Base-by-base conservation (phyloP, 176 grass and related monocot genomes). In the Miscanthus lutarioriparius region DNA sequence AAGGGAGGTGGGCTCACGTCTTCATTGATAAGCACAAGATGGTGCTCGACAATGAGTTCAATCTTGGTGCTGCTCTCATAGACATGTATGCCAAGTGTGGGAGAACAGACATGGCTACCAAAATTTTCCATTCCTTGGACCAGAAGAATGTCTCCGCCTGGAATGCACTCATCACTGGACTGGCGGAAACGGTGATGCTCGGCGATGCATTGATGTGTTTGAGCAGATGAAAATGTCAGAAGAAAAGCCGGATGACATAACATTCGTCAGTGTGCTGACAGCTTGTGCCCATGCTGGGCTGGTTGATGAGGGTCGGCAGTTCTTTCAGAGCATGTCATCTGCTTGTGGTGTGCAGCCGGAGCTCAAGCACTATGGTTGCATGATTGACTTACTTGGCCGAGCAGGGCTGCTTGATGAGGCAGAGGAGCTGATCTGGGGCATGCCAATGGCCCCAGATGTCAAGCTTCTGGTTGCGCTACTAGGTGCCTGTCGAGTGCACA, bases 31-130 rank as follows among this genome's bases (percentile, higher is more conserved):
- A 87, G 78, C 87, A 89, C 66, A 83, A 66, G 25, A 91, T 96
- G 91, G 67, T 82, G 20, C 85, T 93, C 0, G 84, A 97, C 64
- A 87, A 93, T 69, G 91, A 86, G 4, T 87, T 83, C 45, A 93
- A 93, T 88, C 87, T 97, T 2, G 91, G 91, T n/a, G 91, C 89
- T 41, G 91, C 91, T 35, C 81, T 93, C 47, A 80, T 97, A 36
- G 86, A 93, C 68, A 91, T 96, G 94, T 97, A 93, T 71, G 88
- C 86, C 43, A 97, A 97, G 51, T 93, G 91, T 70, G 91, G 91
- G 67, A 76, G 74, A 70, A 87, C 83, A 19, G 81, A 91, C 13
- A 61, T 77, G 30, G 79, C 94, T 5, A 14, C 84, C 27, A 77
- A 83, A 75, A 61, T 88, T 20, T 96, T 97, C 80, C 59, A 84